Evolutionary conservation across 2,329 filamentous ascomycete genomes (phyloP), one percentile per base, ranked within the genome.

Genomic region (Colletotrichum spaethianum): DNA sequence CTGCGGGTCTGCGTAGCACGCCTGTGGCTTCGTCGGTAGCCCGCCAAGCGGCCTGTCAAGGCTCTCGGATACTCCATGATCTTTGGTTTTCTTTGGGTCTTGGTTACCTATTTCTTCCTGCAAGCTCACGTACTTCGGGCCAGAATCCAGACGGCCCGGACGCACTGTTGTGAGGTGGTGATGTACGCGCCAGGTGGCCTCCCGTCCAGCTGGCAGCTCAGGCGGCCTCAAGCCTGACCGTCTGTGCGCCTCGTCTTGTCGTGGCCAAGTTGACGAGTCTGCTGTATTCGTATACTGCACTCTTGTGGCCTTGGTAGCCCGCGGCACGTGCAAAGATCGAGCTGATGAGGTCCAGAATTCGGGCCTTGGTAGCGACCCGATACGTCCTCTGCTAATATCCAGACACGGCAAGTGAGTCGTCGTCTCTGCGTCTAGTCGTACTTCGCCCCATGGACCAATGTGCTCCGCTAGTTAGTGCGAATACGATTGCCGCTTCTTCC

Each of bases 361-460:
- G 23, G 26, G 11, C 28, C 59, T 50, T 62, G 59, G 31, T 52
- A 48, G 31, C 44, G 50, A 55, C 23, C 61, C 42, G 40, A 23
- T 55, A 46, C 44, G 36, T 26, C 40, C 38, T 55, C 50, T 44
- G 28, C 26, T 48, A 28, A 50, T 44, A 38, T 57, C 60, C 52
- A 36, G 44, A 57, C 40, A 59, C 23, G 61, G 66, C 53, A 69
- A 64, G 42, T 59, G 36, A 33, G 33, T 69, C 66, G 44, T 48
- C 53, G 62, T 66, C 33, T 36, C 33, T 36, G 7, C 33, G 33
- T 8, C 33, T 36, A 36, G 33, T 9, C 42, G 60, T 50, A 50
- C 28, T 14, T 57, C 26, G 36, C 33, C 14, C 31, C 56, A 18
- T 14, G n/a, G 26, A 42, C 42, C n/a, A 20, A 42, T 16, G 46